A percentile compares a stretch with the other conserved stretches of the same genome.
Conservation (phyloP, 208 protist species). For the Crithidia brevicula region DNA sequence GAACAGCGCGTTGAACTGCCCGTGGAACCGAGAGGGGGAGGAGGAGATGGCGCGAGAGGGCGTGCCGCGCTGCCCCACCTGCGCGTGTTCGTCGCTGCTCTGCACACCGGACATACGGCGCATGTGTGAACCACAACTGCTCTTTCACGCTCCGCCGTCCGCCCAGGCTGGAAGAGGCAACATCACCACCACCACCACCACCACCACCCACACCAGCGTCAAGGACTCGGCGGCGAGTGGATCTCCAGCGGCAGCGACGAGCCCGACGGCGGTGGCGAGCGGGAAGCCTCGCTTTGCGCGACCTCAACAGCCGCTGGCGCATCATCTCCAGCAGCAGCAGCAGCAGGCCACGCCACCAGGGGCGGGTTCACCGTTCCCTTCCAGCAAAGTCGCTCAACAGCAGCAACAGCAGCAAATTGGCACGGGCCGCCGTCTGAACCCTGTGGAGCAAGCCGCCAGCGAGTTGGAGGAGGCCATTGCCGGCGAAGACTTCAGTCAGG, state of each 20-base stretch:
- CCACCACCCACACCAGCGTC: background rate
- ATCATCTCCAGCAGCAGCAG: background rate
- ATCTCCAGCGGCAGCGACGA: background rate
- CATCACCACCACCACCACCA: background rate
- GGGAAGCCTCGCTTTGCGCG: background rate
- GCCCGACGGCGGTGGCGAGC: background rate
- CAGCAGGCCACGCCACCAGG: background rate
- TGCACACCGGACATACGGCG: constrained; percentile 55
- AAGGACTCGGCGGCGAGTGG: background rate
- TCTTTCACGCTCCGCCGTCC: constrained; percentile 43
- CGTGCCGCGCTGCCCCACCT: constrained; percentile 52
- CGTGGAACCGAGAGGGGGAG: constrained; percentile 32
- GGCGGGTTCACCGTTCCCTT: background rate
- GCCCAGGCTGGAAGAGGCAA: no score
- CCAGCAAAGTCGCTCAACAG: background rate
- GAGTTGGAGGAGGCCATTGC: constrained; percentile 31
- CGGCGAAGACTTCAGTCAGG: constrained; percentile 18
- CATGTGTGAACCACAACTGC: constrained; percentile 72
- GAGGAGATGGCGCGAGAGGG: constrained; percentile 8
- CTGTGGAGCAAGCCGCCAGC: constrained; percentile 2
- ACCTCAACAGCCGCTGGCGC: background rate
- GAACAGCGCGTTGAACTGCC: constrained; percentile 49
- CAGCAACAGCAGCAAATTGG: constrained; percentile 7
- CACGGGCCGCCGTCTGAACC: constrained; percentile 1
- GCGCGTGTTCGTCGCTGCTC: constrained; percentile 57